Conservation (phyloP, 2,329 filamentous ascomycete genomes). For the Cryphonectria parasitica region DNA sequence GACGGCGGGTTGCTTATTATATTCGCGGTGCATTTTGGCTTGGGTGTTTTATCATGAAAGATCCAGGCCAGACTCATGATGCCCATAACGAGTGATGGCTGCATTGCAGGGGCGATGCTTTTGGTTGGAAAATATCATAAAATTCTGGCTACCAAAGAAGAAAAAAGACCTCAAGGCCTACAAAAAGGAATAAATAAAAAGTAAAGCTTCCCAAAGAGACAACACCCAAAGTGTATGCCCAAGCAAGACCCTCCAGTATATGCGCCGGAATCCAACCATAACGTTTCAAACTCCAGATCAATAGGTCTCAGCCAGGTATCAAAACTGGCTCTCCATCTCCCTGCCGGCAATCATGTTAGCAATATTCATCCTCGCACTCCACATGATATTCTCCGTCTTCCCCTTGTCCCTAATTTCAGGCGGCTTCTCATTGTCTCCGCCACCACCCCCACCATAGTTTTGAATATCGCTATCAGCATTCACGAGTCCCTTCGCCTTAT, state of each 20-base stretch:
- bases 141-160: background rate
- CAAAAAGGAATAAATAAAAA: background rate
- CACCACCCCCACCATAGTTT: constrained; percentile 29
- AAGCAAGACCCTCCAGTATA: background rate
- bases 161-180: background rate
- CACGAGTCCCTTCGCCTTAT: constrained; percentile 35
- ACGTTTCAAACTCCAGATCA: background rate
- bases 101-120: background rate
- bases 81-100: background rate
- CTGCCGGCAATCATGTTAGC: constrained; percentile 37
- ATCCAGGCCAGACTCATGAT: background rate
- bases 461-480: constrained; percentile 40
- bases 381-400: constrained; percentile 41
- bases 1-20: background rate
- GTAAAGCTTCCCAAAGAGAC: background rate
- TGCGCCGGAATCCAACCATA: constrained; percentile 1
- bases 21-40: background rate
- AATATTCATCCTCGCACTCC: constrained; percentile 41
- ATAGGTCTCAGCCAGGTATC: background rate
- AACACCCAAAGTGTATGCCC: background rate
- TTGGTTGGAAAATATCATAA: background rate
- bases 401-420: constrained; percentile 36
- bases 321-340: constrained; percentile 37
- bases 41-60: background rate
- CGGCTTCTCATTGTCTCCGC: constrained; percentile 3